A percentile compares a stretch with the other conserved stretches of the same genome.
Evolutionary conservation across 495 filamentous ascomycete species (phyloP).

Genomic region (Penicillium goetzii): DNA sequence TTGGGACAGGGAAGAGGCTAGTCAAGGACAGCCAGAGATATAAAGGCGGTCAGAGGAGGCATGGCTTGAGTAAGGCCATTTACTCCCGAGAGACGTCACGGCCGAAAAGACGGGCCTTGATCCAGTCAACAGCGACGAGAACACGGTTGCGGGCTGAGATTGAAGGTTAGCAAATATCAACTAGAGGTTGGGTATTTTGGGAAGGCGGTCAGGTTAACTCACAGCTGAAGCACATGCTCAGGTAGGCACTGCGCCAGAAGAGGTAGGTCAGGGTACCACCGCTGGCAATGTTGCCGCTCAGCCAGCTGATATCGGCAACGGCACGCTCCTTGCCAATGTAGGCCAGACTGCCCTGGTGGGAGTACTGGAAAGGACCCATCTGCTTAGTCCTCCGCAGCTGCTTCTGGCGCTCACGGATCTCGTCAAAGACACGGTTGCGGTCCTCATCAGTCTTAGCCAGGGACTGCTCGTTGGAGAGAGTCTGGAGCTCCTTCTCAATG

Average conservation of each 20-base stretch:
- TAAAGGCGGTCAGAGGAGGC: slow-evolving; percentile 16
- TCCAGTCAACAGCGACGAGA: slow-evolving; percentile 90
- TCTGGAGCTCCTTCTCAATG: slow-evolving; percentile 71
- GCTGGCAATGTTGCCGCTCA: slow-evolving; percentile 91
- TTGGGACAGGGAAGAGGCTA: slow-evolving; percentile 14
- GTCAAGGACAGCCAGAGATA: slow-evolving; percentile 21
- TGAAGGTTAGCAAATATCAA: slow-evolving; percentile 19
- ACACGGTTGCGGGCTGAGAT: slow-evolving; percentile 81
- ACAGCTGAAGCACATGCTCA: slow-evolving; percentile 99
- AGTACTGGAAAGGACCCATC: slow-evolving; percentile 96
- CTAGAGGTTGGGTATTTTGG: neutral
- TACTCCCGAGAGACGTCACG: slow-evolving; percentile 95
- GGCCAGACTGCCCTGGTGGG: slow-evolving; percentile 92
- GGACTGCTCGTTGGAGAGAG: slow-evolving; percentile 64
- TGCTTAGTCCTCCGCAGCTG: slow-evolving; percentile 87
- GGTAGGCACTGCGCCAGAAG: slow-evolving; percentile 96
- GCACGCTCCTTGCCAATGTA: slow-evolving; percentile 99
- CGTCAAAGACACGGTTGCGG: slow-evolving; percentile 58
- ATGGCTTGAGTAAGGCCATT: slow-evolving; percentile 25
- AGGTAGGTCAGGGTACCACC: slow-evolving; percentile 82
- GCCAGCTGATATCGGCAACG: slow-evolving; percentile 96
- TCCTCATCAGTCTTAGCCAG: slow-evolving; percentile 61
- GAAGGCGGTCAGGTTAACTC: slow-evolving; percentile 51
- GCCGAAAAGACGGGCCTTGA: slow-evolving; percentile 93
- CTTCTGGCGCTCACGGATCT: slow-evolving; percentile 85